Base-by-base conservation (phyloP, 1,284 basidiomycete species). In the Malassezia globosa region DNA sequence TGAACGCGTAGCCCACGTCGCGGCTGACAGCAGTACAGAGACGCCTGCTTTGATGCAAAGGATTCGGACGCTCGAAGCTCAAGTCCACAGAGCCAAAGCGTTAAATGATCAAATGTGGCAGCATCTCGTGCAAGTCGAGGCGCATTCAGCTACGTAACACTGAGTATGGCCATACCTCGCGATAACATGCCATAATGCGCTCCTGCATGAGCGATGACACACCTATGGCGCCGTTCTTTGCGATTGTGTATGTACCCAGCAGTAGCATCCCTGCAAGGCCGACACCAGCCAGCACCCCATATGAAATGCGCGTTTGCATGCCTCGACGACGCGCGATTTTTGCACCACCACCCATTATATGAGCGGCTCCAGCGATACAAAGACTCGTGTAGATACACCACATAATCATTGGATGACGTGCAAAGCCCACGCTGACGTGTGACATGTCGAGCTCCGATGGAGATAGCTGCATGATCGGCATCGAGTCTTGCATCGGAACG, bases 91-190 rank as follows among this genome's bases (percentile, higher is more conserved):
- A 22, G 63, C 63, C 25, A 63, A 60, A 40, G 51, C 54, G 23
- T 48, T 66, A 41, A 66, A 66, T 37, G 61, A 63, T 36, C 55
- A 61, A 21, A 62, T 64, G 58, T 64, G 62, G 62, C 50, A 54
- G 27, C 46, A 50, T 4, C 37, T 64, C n/a, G n/a, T n/a, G n/a
- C n/a, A n/a, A 5, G 60, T 63, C 7, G 37, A 41, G 7, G 23
- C 21, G 11, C 31, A 41, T 3, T 41, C 44, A 18, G 42, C 29
- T 27, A 41, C 42, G 11, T 24, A 37, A 23, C 42, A 21, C 38
- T 4, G 19, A n/a, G 21, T 26, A 46, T 24, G 44, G 44, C 44
- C 33, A 41, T 13, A 47, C 43, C 4, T 37, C 16, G 24, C 34
- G n/a, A 23, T 52, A 52, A 16, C 35, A 21, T 2, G 44, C 37